These are phyloP conservation scores for Curvularia hawaiiensis DNA, from an alignment of 2,329 filamentous ascomycete genomes.

Conservation along the genomic window DNA sequence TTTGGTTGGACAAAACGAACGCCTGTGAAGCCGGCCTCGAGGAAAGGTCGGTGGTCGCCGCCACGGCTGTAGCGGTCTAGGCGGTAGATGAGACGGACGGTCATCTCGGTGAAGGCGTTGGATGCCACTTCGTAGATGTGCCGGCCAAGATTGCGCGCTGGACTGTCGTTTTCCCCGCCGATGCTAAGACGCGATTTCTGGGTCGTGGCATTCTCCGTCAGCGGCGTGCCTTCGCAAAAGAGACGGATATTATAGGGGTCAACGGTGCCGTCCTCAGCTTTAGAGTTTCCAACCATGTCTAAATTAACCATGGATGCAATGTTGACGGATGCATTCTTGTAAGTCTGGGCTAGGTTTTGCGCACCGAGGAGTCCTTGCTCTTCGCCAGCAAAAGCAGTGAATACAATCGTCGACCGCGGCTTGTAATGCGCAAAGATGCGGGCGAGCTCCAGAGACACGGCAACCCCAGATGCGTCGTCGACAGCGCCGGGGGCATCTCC, in stretches of 20 bases:
- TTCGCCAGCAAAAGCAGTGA: conserved; percentile 61
- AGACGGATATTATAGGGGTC: conserved; percentile 58
- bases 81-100: conserved; percentile 59
- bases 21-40: conserved; percentile 57
- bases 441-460: conserved; percentile 58
- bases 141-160: conserved; percentile 58
- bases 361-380: conserved; percentile 60
- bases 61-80: conserved; percentile 61
- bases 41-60: conserved; percentile 60
- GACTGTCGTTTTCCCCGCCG: conserved; percentile 57
- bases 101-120: conserved; percentile 57
- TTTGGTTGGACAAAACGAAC: conserved; percentile 61
- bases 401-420: conserved; percentile 57
- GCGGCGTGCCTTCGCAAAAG: conserved; percentile 55
- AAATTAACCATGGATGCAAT: conserved; percentile 61
- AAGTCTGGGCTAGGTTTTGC: conserved; percentile 55
- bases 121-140: conserved; percentile 59
- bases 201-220: conserved; percentile 48
- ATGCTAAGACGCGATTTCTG: conserved; percentile 45
- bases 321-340: conserved; percentile 55
- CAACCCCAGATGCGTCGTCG: conserved; percentile 51
- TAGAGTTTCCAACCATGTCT: conserved; percentile 59
- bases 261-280: conserved; percentile 48
- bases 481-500: conserved; percentile 60
- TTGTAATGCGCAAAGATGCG: conserved; percentile 54